Percentiles rank a stretch among this genome's conserved stretches.
These are phyloP conservation scores for Fonsecaea erecta DNA, from an alignment of 2,329 filamentous ascomycete species.

Conservation along the genomic window DNA sequence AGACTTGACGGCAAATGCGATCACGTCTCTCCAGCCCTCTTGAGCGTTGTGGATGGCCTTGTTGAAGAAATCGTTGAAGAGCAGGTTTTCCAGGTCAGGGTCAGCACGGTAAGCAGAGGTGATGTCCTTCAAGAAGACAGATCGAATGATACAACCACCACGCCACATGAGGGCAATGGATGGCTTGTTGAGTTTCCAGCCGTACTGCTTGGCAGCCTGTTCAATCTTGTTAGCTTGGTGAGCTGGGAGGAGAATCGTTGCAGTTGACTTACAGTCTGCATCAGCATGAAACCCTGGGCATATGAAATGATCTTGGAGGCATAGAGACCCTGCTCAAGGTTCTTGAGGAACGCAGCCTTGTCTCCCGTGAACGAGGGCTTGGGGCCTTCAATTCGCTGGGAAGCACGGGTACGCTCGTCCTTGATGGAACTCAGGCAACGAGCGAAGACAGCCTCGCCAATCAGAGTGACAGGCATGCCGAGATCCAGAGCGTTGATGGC, in stretches of 20 bases:
- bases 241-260: slow-evolving; percentile 15
- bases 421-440: slow-evolving; percentile 95
- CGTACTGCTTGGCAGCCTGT: slow-evolving; percentile 91
- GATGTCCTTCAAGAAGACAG: slow-evolving; percentile 99
- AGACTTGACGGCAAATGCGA: slow-evolving; percentile 88
- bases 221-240: slow-evolving; percentile 23
- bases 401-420: slow-evolving; percentile 84
- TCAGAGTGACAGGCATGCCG: slow-evolving; percentile 97
- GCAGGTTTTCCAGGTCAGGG: slow-evolving; percentile 93
- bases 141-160: slow-evolving; percentile 99
- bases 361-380: slow-evolving; percentile 82
- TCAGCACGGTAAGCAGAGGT: slow-evolving; percentile 94
- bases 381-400: slow-evolving; percentile 77
- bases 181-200: slow-evolving; percentile 99
- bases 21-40: slow-evolving; percentile 86
- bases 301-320: slow-evolving; percentile 99
- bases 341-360: slow-evolving; percentile 90
- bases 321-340: slow-evolving; percentile 98
- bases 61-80: slow-evolving; percentile 99
- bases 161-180: slow-evolving; percentile 99
- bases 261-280: slow-evolving; percentile 77
- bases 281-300: slow-evolving; percentile 99
- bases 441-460: slow-evolving; percentile 94
- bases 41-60: slow-evolving; percentile 97
- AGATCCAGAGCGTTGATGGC: slow-evolving; percentile 98